These are phyloP conservation scores for Rhizoclosmatium globosum DNA, from an alignment of 192 early-diverging fungal species.

Conservation along the genomic window DNA sequence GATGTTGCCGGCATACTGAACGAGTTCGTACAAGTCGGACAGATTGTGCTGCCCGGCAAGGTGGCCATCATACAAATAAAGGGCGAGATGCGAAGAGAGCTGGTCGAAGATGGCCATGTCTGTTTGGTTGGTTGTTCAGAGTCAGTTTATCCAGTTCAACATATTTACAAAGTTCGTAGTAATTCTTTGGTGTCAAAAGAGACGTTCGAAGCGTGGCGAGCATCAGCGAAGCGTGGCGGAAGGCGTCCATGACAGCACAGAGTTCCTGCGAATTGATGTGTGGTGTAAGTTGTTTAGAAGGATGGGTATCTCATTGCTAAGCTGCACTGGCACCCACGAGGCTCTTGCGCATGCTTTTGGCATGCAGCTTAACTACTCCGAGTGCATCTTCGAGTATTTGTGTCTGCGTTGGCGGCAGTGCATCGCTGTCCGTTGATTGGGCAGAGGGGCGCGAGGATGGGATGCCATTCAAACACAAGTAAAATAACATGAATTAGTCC, in stretches of 20 bases:
- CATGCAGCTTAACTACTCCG: not conserved
- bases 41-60: slow-evolving; percentile 65
- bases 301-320: not conserved
- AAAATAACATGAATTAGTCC: too few relatives aligned
- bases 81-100: slow-evolving; percentile 83
- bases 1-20: slow-evolving; percentile 98
- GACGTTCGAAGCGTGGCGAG: slow-evolving; percentile 94
- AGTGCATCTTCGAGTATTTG: slow-evolving; percentile 1
- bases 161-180: slow-evolving; percentile 94
- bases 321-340: not conserved
- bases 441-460: too few relatives aligned
- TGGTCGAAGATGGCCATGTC: slow-evolving; percentile 99
- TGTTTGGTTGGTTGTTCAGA: slow-evolving; percentile 33
- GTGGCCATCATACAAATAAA: slow-evolving; percentile 90
- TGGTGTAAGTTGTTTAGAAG: not conserved
- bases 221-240: slow-evolving; percentile 98
- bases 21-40: slow-evolving; percentile 95
- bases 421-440: not conserved
- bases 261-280: slow-evolving; percentile 52
- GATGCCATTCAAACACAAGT: too few relatives aligned
- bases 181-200: slow-evolving; percentile 93
- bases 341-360: slow-evolving; percentile 15
- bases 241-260: slow-evolving; percentile 90
- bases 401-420: not conserved
- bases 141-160: not conserved